These are phyloP conservation scores for Podaxis sp. DNA, from an alignment of 768 basidiomycete species.

Conservation along the genomic window DNA sequence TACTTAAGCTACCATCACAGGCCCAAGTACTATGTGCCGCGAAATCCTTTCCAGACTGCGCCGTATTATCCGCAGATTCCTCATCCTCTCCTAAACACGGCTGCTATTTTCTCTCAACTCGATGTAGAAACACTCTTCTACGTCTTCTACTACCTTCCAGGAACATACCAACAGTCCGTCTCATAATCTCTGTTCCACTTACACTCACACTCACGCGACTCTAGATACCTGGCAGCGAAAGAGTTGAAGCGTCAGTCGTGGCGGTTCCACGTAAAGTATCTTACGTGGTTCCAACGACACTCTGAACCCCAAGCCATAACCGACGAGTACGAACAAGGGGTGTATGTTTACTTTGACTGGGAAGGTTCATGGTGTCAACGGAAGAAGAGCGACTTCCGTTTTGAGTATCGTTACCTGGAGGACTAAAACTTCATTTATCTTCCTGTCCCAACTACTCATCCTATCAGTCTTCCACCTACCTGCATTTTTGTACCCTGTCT, in stretches of 20 bases:
- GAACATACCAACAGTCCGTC: slow-evolving; percentile 94
- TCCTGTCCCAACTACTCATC: slow-evolving; percentile 6
- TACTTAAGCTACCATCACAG: slow-evolving; percentile 34
- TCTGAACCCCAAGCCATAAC: slow-evolving; percentile 98
- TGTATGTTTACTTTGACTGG: slow-evolving; percentile 99
- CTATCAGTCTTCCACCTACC: slow-evolving; percentile 9
- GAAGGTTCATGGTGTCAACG: slow-evolving; percentile 98
- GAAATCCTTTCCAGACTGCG: slow-evolving; percentile 89
- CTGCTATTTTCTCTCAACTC: slow-evolving; percentile 82
- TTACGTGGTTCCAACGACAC: slow-evolving; percentile 99
- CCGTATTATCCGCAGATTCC: slow-evolving; percentile 92
- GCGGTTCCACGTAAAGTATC: slow-evolving; percentile 98
- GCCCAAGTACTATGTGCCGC: slow-evolving; percentile 95
- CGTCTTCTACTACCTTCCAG: slow-evolving; percentile 96
- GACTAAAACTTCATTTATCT: slow-evolving; percentile 44
- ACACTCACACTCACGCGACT: neutral
- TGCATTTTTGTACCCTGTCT: slow-evolving; percentile 12
- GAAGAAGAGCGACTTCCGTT: slow-evolving; percentile 97
- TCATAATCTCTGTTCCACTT: neutral
- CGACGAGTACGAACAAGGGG: slow-evolving; percentile 98
- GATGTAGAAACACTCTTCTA: slow-evolving; percentile 98
- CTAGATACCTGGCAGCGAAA: slow-evolving; percentile 89
- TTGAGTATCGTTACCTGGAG: slow-evolving; percentile 93
- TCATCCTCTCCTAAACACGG: slow-evolving; percentile 72
- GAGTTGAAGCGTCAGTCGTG: slow-evolving; percentile 97